A percentile compares a stretch with the other conserved stretches of the same genome.
Evolutionary conservation across 2,329 filamentous ascomycete genomes (phyloP).

Genomic region (Alternaria consortialis): DNA sequence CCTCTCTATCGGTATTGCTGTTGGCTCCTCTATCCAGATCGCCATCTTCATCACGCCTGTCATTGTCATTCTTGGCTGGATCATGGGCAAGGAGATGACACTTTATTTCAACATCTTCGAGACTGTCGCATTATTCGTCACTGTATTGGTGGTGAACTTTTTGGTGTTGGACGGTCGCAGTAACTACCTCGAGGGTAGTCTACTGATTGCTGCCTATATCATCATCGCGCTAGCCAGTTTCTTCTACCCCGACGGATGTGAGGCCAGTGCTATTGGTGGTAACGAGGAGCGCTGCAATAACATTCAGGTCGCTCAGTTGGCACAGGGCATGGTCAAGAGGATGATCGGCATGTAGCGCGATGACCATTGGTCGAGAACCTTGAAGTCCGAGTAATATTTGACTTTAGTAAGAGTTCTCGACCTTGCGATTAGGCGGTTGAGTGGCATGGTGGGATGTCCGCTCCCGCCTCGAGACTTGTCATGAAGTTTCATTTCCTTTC

Average conservation of each 20-base stretch:
- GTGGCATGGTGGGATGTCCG: constrained; percentile 13
- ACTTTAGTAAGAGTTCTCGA: not conserved
- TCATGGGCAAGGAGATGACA: constrained; percentile 75
- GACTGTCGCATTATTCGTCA: constrained; percentile 79
- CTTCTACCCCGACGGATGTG: constrained; percentile 58
- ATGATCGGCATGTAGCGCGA: constrained; percentile 25
- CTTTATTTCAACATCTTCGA: constrained; percentile 70
- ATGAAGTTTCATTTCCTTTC: not conserved
- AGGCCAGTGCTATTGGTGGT: constrained; percentile 57
- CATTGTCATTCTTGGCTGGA: constrained; percentile 81
- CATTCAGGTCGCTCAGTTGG: constrained; percentile 14
- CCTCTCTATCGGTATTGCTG: constrained; percentile 79
- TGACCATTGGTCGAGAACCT: not conserved
- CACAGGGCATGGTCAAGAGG: constrained; percentile 29
- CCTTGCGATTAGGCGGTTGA: not conserved
- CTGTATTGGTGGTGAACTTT: constrained; percentile 86
- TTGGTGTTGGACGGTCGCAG: constrained; percentile 83
- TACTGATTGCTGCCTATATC: constrained; percentile 79
- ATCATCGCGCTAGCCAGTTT: constrained; percentile 73
- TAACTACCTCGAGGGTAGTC: constrained; percentile 80
- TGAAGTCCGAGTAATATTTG: constrained; percentile 5
- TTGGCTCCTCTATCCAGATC: constrained; percentile 83
- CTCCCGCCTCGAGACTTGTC: not conserved
- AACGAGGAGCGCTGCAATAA: constrained; percentile 34
- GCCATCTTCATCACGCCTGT: constrained; percentile 79